Base-by-base conservation (phyloP, 352 stramenopile genomes). In the Pythium volutum region DNA sequence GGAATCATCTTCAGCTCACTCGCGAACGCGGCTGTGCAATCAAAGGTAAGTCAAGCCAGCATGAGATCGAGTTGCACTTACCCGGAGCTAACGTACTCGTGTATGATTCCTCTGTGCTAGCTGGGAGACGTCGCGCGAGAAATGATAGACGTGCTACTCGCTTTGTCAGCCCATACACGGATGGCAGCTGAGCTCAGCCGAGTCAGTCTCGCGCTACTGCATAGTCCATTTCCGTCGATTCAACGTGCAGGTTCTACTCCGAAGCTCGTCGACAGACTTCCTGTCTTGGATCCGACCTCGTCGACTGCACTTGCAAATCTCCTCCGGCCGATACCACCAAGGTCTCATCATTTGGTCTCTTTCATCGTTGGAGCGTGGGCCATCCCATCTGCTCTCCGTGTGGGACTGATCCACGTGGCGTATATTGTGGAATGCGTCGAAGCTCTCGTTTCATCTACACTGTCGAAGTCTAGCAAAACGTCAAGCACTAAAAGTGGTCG, bases 351-450 rank as follows among this genome's bases (percentile, higher is more conserved):
- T 62, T 62, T 89, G 20, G 51, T 71, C 8, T 84, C 83, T 62
- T 65, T 89, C 8, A 59, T 84, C 22, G 78, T 89, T 36, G 81
- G 81, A 1, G 79, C 68, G 2, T 93, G 81, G 81, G 55, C 73
- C 14, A 75, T 79, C 25, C 64, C 73, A 8, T 47, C 64, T 20
- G 77, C 63, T 31, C 52, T 71, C 23, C 59, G 59, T 14, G 58
- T 47, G 16, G 71, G 74, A 20, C 70, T 72, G 1, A 64, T 60
- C 15, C 10, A 87, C 18, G 31, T 87, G 15, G 47, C 55, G 20
- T 79, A 84, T 10, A 77, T 83, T 62, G 34, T 71, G 60, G 56
- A 70, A 31, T 60, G 48, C 22, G 57, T 64, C 29, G 50, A 64
- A 14, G 29, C 39, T 9, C 49, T 69, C 2, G 27, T 62, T 26